Evolutionary conservation across 2,329 filamentous ascomycete species (phyloP).

Genomic region (Onygena corvina): DNA sequence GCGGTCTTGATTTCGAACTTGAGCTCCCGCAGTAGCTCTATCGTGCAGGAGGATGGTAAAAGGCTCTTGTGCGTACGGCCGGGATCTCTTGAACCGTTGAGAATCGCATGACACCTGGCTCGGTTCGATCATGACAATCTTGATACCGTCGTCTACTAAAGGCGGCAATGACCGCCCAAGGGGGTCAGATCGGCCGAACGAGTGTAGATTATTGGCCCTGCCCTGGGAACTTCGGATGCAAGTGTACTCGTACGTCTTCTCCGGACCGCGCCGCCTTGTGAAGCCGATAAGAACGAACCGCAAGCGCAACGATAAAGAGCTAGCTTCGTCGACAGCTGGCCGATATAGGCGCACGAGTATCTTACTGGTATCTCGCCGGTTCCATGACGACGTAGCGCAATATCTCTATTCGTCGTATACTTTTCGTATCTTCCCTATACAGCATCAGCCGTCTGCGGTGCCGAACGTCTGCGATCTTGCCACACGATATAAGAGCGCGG

Average conservation of each 20-base stretch:
- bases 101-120: not conserved
- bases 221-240: conserved; percentile 2
- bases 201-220: conserved; percentile 4
- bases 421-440: not conserved
- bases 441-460: not conserved
- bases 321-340: not conserved
- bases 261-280: not conserved
- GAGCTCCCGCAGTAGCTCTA: not conserved
- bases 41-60: not conserved
- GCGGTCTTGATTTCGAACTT: not conserved
- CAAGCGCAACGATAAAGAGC: not conserved
- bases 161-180: not conserved
- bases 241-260: conserved; percentile 4
- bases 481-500: not conserved
- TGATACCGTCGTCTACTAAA: not conserved
- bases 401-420: conserved; percentile 4
- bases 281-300: not conserved
- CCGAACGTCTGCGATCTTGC: conserved; percentile 1
- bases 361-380: not conserved
- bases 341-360: not conserved
- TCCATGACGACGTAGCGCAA: conserved; percentile 5
- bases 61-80: not conserved
- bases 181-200: not conserved
- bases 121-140: not conserved
- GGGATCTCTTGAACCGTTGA: conserved; percentile 2